These are phyloP conservation scores for Emericellopsis terricola DNA, from an alignment of 495 filamentous ascomycete species.

Conservation along the genomic window DNA sequence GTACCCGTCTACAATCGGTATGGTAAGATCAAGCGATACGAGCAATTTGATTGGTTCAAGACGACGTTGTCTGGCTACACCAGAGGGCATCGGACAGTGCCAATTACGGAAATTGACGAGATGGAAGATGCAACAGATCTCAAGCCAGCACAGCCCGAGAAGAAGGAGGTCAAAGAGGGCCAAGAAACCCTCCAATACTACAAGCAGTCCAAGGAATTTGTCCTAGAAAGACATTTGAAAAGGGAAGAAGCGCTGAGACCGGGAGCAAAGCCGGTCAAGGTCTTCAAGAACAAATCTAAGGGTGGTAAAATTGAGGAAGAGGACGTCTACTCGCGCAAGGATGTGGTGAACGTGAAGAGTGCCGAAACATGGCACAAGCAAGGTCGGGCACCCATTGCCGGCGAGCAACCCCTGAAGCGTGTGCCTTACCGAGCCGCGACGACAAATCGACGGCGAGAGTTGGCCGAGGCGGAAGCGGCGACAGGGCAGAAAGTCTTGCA, in stretches of 20 bases:
- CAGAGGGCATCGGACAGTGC: conserved; percentile 30
- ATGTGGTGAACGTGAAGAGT: conserved; percentile 74
- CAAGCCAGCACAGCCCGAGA: conserved; percentile 48
- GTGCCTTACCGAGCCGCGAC: conserved; percentile 88
- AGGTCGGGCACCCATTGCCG: conserved; percentile 54
- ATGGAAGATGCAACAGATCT: conserved; percentile 63
- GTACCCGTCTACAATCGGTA: conserved; percentile 54
- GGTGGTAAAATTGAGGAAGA: conserved; percentile 50
- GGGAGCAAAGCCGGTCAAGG: conserved; percentile 48
- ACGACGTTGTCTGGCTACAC: conserved; percentile 54
- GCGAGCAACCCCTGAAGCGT: conserved; percentile 60
- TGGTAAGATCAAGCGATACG: conserved; percentile 51
- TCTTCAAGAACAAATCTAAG: conserved; percentile 49
- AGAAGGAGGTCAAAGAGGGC: conserved; percentile 50
- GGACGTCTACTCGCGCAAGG: conserved; percentile 61
- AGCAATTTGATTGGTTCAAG: conserved; percentile 78
- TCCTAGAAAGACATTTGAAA: conserved; percentile 73
- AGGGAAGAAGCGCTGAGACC: conserved; percentile 80
- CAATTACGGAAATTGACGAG: conserved; percentile 50
- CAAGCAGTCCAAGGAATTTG: conserved; percentile 68
- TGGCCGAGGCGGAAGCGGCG: conserved; percentile 60
- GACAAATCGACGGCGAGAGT: conserved; percentile 69
- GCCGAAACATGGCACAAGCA: conserved; percentile 97
- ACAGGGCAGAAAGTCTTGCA: conserved; percentile 74
- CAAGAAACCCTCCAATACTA: conserved; percentile 74